These are phyloP conservation scores for Suhomyces wounanorum DNA, from an alignment of 1,139 yeast genomes.

Conservation along the genomic window DNA sequence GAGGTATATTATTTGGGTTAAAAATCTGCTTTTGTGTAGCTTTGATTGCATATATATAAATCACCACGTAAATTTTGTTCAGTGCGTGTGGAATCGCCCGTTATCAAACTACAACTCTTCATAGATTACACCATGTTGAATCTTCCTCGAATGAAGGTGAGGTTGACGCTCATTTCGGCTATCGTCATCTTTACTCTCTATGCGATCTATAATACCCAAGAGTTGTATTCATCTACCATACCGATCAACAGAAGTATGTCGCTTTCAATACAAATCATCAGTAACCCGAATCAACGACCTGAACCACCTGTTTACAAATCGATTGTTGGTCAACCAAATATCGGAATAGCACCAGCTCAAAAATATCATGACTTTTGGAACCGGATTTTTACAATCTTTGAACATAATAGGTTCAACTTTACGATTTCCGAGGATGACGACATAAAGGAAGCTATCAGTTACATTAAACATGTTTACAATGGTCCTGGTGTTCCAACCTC, in stretches of 20 bases:
- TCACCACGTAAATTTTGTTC: constrained; percentile 3
- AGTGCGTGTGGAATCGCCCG: constrained; percentile 7
- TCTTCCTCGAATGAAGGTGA: constrained; percentile 10
- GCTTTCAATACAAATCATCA: constrained; percentile 7
- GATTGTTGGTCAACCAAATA: constrained; percentile 9
- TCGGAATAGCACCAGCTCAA: constrained; percentile 10
- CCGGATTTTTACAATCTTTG: constrained; percentile 17
- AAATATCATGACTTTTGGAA: constrained; percentile 21
- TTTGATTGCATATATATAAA: constrained; percentile 2
- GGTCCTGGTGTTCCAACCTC: constrained; percentile 26
- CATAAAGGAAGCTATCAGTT: constrained; percentile 24
- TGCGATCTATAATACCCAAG: constrained; percentile 5
- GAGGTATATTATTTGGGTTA: constrained; percentile 3
- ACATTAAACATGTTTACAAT: constrained; percentile 25
- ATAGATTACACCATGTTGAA: constrained; percentile 7
- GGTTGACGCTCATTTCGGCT: constrained; percentile 6
- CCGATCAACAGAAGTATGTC: constrained; percentile 9
- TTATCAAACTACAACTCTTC: constrained; percentile 2
- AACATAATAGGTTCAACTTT: constrained; percentile 15
- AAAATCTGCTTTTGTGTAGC: constrained; percentile 5
- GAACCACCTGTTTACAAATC: constrained; percentile 6
- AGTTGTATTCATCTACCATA: constrained; percentile 7
- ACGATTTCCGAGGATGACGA: constrained; percentile 15
- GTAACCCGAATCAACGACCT: background rate
- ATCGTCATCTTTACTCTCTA: constrained; percentile 5